These are phyloP conservation scores for Pythium dissotocum DNA, from an alignment of 352 stramenopile species.

Conservation along the genomic window DNA sequence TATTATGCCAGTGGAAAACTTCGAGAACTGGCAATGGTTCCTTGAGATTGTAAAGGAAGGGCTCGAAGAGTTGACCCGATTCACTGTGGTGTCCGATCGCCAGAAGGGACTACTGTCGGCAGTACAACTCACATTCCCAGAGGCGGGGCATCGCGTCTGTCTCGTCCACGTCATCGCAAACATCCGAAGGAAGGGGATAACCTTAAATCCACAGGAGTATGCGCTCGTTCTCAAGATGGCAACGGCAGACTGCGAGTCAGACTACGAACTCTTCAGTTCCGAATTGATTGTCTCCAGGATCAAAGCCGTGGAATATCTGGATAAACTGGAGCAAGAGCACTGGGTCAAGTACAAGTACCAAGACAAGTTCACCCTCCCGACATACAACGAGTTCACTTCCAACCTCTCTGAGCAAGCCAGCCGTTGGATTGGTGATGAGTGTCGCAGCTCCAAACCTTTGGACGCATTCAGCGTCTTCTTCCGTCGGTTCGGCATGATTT, in stretches of 20 bases:
- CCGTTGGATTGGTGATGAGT: slow-evolving; percentile 26
- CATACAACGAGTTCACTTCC: slow-evolving; percentile 25
- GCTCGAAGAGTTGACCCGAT: not conserved
- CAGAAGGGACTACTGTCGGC: slow-evolving; percentile 2
- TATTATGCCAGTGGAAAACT: not conserved
- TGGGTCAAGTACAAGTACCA: slow-evolving; percentile 25
- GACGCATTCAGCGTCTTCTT: slow-evolving; percentile 20
- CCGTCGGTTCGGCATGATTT: not conserved
- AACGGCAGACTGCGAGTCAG: not conserved
- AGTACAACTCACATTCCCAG: not conserved
- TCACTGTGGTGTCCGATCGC: not conserved
- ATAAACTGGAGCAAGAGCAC: slow-evolving; percentile 15
- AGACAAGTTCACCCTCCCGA: slow-evolving; percentile 13
- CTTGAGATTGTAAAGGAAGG: not conserved
- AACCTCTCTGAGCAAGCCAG: slow-evolving; percentile 32
- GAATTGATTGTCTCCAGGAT: not conserved
- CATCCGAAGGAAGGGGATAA: not conserved
- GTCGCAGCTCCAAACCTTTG: slow-evolving; percentile 22
- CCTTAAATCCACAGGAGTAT: not conserved
- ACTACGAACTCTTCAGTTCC: not conserved
- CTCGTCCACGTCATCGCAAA: slow-evolving; percentile 1
- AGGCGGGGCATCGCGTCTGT: not conserved
- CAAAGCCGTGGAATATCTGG: slow-evolving; percentile 10
- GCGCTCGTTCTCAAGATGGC: not conserved
- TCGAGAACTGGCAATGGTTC: not conserved